Percentiles rank a stretch among this genome's conserved stretches.
phyloP scores from a whole-genome alignment of 345 rosid species.

The Citrus maxima region DNA sequence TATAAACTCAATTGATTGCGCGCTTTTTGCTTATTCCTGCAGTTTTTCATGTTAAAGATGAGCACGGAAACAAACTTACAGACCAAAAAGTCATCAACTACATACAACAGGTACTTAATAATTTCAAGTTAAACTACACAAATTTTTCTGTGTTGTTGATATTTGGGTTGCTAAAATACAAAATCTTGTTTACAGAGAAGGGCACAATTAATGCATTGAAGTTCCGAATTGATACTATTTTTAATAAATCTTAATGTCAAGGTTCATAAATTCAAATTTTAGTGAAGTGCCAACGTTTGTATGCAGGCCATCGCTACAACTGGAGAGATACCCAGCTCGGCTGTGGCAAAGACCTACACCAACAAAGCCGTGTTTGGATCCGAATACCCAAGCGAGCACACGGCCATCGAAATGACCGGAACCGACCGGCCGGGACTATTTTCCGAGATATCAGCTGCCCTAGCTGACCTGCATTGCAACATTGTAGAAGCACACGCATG shows the following conservation, averaged over 20 bases:
- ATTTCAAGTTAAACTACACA: not conserved
- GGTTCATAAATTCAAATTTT: no score
- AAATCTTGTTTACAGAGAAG: no score
- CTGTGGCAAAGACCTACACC: constrained; percentile 14
- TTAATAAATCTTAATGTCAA: no score
- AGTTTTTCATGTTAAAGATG: constrained; percentile 86
- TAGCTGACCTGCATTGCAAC: constrained; percentile 59
- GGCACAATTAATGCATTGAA: no score
- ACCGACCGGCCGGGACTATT: constrained; percentile 70
- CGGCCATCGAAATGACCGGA: constrained; percentile 65
- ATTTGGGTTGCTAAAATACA: no score
- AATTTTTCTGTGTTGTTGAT: not conserved
- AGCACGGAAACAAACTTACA: constrained; percentile 57
- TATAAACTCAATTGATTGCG: not conserved
- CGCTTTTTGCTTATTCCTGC: constrained; percentile 7
- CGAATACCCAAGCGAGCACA: constrained; percentile 39
- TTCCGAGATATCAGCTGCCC: constrained; percentile 70
- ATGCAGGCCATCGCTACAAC: constrained; percentile 58
- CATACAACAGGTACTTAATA: constrained; percentile 46
- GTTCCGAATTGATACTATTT: no score
- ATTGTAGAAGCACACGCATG: constrained; percentile 73
- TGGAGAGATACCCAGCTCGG: constrained; percentile 34
- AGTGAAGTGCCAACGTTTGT: not conserved
- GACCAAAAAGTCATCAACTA: constrained; percentile 54
- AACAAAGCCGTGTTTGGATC: constrained; percentile 18